These are phyloP conservation scores for Wickerhamiella allomyrinae DNA, from an alignment of 805 yeast genomes.

Conservation along the genomic window DNA sequence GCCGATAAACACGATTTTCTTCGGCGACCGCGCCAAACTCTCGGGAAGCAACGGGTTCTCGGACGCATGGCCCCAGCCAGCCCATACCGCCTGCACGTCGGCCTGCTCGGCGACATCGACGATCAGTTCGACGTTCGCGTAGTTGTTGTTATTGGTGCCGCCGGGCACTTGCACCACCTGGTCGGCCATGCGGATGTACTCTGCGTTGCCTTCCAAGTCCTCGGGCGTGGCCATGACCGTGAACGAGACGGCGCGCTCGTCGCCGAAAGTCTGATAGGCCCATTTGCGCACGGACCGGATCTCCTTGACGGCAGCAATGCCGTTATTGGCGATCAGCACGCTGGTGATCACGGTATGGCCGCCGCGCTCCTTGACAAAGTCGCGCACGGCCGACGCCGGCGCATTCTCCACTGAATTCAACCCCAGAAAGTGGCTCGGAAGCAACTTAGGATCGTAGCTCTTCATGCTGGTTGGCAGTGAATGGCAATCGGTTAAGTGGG, in stretches of 20 bases:
- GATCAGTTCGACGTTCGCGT: conserved; percentile 93
- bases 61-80: conserved; percentile 99
- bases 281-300: conserved; percentile 95
- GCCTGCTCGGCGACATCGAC: conserved; percentile 96
- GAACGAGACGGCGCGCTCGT: conserved; percentile 84
- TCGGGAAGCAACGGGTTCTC: conserved; percentile 95
- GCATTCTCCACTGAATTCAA: conserved; percentile 63
- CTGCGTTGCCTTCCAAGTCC: conserved; percentile 92
- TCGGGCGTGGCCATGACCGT: conserved; percentile 99
- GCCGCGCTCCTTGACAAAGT: conserved; percentile 68
- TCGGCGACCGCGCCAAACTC: conserved; percentile 80
- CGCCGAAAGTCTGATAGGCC: conserved; percentile 98
- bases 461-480: conserved; percentile 7
- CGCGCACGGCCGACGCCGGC: conserved; percentile 56
- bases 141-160: conserved; percentile 96
- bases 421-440: conserved; percentile 72
- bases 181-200: conserved; percentile 97
- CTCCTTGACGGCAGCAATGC: conserved; percentile 98
- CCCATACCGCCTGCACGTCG: conserved; percentile 98
- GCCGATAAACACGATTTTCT: conserved; percentile 85
- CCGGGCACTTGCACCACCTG: conserved; percentile 98
- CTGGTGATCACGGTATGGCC: conserved; percentile 88
- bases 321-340: conserved; percentile 91
- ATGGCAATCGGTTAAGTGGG: background rate
- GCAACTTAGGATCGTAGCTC: conserved; percentile 20